Base-by-base conservation (phyloP, 495 filamentous ascomycete species). In the Daldinia decipiens region DNA sequence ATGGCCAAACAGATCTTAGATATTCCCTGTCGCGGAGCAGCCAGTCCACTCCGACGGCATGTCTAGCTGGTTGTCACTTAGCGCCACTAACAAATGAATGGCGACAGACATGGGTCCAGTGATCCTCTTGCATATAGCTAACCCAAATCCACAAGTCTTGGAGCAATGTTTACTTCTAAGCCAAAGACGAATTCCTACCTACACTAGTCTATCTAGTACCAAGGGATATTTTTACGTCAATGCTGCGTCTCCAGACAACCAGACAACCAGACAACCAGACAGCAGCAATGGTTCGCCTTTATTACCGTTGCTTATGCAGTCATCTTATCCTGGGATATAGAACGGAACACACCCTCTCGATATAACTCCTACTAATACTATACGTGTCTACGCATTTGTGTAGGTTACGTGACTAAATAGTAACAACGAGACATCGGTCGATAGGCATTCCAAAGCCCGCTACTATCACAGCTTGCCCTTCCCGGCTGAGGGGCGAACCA, bases 81-180 rank as follows among this genome's bases (percentile, higher is more conserved):
- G 26, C 51, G 34, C 57, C 60, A 53, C 64, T 66, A 73, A 66
- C 70, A 73, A 73, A 73, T 73, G 61, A 69, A 59, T 21, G 53
- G 51, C 65, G 34, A 34, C 56, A 21, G 52, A 59, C 61, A 73
- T 73, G 70, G 70, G 65, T 68, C 70, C 52, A 69, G 65, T 68
- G 65, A 69, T 68, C 62, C 70, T 69, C 65, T 60, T 64, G 69
- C 69, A 73, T 65, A 65, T 34, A 58, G 19, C 70, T 62, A 73
- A 65, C 56, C 70, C 70, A 62, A 47, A 73, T 65, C 61, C 61
- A 65, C 47, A 15, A 59, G 59, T 63, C 19, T 55, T 59, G 59
- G 34, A 54, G 21, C 43, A 62, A 62, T 72, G 65, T 72, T 72
- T 72, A 68, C 65, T 68, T 57, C n/a, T 52, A 59, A 57, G 29